These are phyloP conservation scores for Pyrrhoderma noxium DNA, from an alignment of 1,284 basidiomycete genomes.

Conservation along the genomic window DNA sequence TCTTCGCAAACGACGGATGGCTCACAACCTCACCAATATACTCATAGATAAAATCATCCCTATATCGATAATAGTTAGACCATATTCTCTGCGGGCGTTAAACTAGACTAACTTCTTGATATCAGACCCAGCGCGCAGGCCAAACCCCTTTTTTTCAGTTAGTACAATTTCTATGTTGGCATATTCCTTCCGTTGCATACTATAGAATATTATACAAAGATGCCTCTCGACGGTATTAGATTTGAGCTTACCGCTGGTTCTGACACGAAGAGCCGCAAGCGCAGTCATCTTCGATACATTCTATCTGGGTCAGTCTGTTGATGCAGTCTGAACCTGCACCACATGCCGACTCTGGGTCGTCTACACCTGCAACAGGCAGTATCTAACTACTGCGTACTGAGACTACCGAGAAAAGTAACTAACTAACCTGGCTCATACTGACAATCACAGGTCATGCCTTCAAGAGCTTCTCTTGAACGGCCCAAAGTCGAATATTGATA, in stretches of 20 bases:
- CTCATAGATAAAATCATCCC: slow-evolving; percentile 93
- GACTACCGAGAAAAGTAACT: slow-evolving; percentile 20
- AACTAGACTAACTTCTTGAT: slow-evolving; percentile 52
- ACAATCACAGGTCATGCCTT: slow-evolving; percentile 94
- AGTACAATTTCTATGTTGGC: slow-evolving; percentile 85
- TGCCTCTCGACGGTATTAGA: neutral
- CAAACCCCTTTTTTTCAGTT: slow-evolving; percentile 95
- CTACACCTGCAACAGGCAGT: slow-evolving; percentile 37
- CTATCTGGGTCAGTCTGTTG: slow-evolving; percentile 95
- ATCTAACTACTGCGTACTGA: slow-evolving; percentile 15
- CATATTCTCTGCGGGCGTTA: neutral
- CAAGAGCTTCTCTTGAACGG: slow-evolving; percentile 78
- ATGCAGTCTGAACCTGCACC: slow-evolving; percentile 92
- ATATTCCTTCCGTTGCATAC: slow-evolving; percentile 84
- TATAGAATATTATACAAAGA: slow-evolving; percentile 27
- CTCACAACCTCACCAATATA: slow-evolving; percentile 97
- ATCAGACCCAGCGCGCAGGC: slow-evolving; percentile 71
- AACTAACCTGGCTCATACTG: slow-evolving; percentile 73
- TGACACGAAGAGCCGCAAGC: slow-evolving; percentile 76
- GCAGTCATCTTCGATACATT: slow-evolving; percentile 87
- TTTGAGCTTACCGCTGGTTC: slow-evolving; percentile 77
- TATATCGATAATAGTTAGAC: slow-evolving; percentile 27
- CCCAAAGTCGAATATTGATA: slow-evolving; percentile 90
- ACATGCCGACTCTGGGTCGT: slow-evolving; percentile 66
- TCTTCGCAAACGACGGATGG: slow-evolving; percentile 80